Evolutionary conservation across 1,284 basidiomycete species (phyloP).

Genomic region (Sanguinoderma infundibulare): DNA sequence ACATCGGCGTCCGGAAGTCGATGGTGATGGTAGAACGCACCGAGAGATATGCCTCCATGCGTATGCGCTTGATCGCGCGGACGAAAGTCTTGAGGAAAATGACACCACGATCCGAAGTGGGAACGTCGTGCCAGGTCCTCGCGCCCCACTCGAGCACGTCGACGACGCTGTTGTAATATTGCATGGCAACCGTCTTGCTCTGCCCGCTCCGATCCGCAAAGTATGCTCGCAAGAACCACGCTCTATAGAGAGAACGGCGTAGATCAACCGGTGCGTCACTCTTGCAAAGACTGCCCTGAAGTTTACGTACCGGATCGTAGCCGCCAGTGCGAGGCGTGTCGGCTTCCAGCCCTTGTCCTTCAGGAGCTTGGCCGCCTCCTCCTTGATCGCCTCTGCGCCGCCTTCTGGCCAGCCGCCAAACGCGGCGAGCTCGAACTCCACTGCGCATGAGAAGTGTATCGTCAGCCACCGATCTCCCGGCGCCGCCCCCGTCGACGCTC

Average conservation of each 20-base stretch:
- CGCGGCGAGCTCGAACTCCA: conserved; percentile 35
- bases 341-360: conserved; percentile 41
- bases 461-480: neutral
- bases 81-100: conserved; percentile 40
- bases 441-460: conserved; percentile 24
- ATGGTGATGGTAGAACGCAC: conserved; percentile 25
- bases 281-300: neutral
- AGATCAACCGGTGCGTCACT: neutral
- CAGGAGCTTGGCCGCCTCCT: conserved; percentile 39
- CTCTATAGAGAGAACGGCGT: conserved; percentile 6
- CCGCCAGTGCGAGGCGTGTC: conserved; percentile 41
- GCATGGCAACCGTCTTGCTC: conserved; percentile 13
- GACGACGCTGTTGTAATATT: conserved; percentile 33
- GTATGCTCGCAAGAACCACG: conserved; percentile 26
- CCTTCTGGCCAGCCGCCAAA: conserved; percentile 37
- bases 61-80: conserved; percentile 37
- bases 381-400: conserved; percentile 37
- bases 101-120: conserved; percentile 33
- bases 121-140: conserved; percentile 40
- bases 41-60: conserved; percentile 36
- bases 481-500: neutral
- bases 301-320: conserved; percentile 41
- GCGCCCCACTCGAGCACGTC: conserved; percentile 47
- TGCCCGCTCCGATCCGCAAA: conserved; percentile 14
- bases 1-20: neutral